Base-by-base conservation (phyloP, 1,139 yeast species). In the Magnusiomyces suaveolens region DNA sequence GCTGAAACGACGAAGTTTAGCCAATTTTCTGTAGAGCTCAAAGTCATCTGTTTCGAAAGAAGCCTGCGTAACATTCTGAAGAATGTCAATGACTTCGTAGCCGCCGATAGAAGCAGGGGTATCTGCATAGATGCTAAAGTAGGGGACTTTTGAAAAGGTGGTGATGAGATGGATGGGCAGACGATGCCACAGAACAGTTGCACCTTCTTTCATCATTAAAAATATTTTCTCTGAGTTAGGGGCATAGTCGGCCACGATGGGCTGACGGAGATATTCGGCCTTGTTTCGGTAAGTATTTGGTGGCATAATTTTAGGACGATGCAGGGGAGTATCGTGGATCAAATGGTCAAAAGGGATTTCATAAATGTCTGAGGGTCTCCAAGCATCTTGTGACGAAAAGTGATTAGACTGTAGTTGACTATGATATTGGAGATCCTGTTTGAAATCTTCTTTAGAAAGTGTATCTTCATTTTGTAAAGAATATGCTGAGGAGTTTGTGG, bases 121-220 rank as follows among this genome's bases (percentile, higher is more conserved):
- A 55, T 71, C 75, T 2, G 70, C 63, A 59, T 71, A 71, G 32
- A 71, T 58, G 29, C 68, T 71, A 56, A 69, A 70, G 52, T 67
- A 58, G 2, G 69, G 68, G 20, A 68, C 67, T 20, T 67, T 60
- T 6, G 71, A 65, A 14, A 70, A 59, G 2, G 73, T 68, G 2
- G 74, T 69, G 48, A 60, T 57, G 24, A 71, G 53, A 51, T 71
- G 75, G 12, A 66, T 59, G 8, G 75, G 74, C 51, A 71, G 56
- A 18, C 73, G 64, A 18, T 66, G 60, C 73, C 73, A 70, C 54
- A 67, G 57, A 3, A 66, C 69, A 16, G 66, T 65, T 6, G 69
- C 65, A 4, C 74, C 73, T 3, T 72, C 68, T 52, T 71, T 71
- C 54, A 71, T 60, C 72, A 70, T 67, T 32, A 66, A 54, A 56